Evolutionary conservation across 1,284 basidiomycete species (phyloP).

Genomic region (Malassezia arunalokei): DNA sequence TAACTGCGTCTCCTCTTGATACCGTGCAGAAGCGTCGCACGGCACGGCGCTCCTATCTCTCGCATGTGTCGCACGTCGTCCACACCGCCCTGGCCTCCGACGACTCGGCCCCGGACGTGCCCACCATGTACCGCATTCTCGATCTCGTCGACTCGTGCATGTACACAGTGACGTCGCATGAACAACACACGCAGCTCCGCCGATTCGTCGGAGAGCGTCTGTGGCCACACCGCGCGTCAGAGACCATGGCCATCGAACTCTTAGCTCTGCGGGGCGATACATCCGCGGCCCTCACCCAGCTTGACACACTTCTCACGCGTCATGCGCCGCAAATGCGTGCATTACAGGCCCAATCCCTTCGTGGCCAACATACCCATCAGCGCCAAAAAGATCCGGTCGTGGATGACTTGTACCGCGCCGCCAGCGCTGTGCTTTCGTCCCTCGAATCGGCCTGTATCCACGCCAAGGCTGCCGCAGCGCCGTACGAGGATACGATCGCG

Average conservation of each 20-base stretch:
- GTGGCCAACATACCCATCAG: background rate
- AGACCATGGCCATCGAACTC: background rate
- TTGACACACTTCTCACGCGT: background rate
- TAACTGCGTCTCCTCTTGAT: background rate
- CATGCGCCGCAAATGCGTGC: background rate
- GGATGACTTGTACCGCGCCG: background rate
- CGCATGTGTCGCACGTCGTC: background rate
- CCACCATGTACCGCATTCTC: background rate
- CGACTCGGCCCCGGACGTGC: background rate
- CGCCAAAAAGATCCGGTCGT: background rate
- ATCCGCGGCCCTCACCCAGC: background rate
- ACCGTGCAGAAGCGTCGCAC: background rate
- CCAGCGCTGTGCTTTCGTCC: background rate
- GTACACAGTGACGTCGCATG: background rate
- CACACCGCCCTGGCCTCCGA: background rate
- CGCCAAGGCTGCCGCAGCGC: background rate
- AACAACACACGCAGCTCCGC: background rate
- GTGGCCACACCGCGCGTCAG: background rate
- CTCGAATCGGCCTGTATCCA: background rate
- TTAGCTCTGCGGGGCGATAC: background rate
- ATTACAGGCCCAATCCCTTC: constrained; percentile 2
- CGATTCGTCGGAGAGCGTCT: constrained; percentile 1
- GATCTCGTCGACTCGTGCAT: constrained; percentile 4
- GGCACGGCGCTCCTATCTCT: background rate
- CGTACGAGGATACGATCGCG: background rate